Conservation (phyloP, 2,329 filamentous ascomycete genomes). For the Fusarium nurragi region DNA sequence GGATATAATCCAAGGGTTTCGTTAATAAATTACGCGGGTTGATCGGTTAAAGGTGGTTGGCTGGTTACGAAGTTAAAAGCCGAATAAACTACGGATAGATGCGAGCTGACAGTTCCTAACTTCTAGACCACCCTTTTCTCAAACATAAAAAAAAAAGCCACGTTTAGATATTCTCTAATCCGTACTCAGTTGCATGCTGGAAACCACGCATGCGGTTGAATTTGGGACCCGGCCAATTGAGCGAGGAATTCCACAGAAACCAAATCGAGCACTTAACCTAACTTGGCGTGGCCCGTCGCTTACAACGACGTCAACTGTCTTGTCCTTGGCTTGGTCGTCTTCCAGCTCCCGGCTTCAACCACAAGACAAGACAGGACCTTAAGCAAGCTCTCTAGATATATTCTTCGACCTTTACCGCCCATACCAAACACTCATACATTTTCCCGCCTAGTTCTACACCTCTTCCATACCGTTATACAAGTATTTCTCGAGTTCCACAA, state of each 20-base stretch:
- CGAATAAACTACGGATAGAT: constrained; percentile 13
- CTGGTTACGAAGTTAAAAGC: constrained; percentile 4
- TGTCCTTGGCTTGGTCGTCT: constrained; percentile 24
- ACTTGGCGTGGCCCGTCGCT: constrained; percentile 23
- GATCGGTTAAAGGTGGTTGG: constrained; percentile 21
- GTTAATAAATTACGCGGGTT: constrained; percentile 24
- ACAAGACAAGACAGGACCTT: constrained; percentile 28
- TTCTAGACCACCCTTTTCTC: constrained; percentile 15
- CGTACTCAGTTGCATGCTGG: not conserved
- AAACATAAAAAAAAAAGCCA: not conserved
- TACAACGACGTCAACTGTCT: constrained; percentile 41
- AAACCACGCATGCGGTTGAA: constrained; percentile 26
- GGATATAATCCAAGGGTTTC: constrained; percentile 25
- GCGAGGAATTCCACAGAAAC: constrained; percentile 25
- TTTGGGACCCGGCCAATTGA: constrained; percentile 12
- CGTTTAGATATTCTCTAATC: constrained; percentile 12
- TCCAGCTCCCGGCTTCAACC: constrained; percentile 1
- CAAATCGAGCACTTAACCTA: constrained; percentile 35
- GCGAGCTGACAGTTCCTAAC: constrained; percentile 8
- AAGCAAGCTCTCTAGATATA: not conserved
- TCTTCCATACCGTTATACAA: not conserved
- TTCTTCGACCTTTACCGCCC: not conserved
- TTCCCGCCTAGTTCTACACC: not conserved
- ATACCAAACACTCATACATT: not conserved
- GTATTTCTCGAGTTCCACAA: constrained; percentile 3